Evolutionary conservation across 768 basidiomycete species (phyloP).

Genomic region (Boletus vermiculosoides): DNA sequence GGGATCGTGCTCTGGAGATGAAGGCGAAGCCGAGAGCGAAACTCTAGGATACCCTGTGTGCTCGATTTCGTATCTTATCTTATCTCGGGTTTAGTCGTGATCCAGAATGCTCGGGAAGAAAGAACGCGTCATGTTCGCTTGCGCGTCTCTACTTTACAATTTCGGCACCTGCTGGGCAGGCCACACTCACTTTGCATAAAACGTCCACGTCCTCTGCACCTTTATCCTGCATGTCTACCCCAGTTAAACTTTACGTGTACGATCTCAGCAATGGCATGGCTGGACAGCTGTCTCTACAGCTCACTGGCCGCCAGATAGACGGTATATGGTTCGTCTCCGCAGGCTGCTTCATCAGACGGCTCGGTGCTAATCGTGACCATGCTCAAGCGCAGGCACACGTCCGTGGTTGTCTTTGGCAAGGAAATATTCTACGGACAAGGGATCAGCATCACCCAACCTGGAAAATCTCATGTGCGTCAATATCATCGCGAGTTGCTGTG

Average conservation of each 20-base stretch:
- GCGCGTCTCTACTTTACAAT: conserved; percentile 11
- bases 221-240: conserved; percentile 21
- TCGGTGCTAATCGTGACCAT: conserved; percentile 8
- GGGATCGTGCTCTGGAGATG: conserved; percentile 46
- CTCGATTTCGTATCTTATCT: conserved; percentile 19
- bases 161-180: conserved; percentile 6
- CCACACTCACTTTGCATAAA: background rate
- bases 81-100: background rate
- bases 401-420: conserved; percentile 80
- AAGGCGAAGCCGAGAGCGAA: conserved; percentile 22
- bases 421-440: conserved; percentile 93
- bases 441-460: conserved; percentile 68
- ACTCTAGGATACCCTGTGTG: conserved; percentile 9
- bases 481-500: background rate
- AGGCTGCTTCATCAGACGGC: background rate
- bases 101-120: background rate
- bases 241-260: conserved; percentile 85
- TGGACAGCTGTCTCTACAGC: conserved; percentile 68
- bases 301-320: conserved; percentile 88
- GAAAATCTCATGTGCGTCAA: conserved; percentile 73
- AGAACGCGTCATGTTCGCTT: conserved; percentile 2
- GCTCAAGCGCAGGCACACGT: conserved; percentile 72
- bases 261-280: conserved; percentile 90
- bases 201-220: background rate
- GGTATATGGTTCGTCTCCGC: conserved; percentile 73